Base-by-base conservation (phyloP, 2,329 filamentous ascomycete genomes). In the Dactylellina leptospora region DNA sequence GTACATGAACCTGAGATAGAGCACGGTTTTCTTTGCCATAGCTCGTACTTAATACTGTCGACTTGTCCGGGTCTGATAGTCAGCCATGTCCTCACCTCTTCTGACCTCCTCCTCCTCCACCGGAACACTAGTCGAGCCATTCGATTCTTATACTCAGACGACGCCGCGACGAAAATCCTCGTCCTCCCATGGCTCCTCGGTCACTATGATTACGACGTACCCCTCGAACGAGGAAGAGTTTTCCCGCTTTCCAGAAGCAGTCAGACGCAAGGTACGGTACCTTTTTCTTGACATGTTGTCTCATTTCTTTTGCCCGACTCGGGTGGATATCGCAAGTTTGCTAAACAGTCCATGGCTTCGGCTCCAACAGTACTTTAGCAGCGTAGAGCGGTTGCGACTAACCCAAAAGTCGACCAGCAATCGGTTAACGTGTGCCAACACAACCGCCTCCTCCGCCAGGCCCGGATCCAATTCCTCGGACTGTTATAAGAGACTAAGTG, bases 321-420 rank as follows among this genome's bases (percentile, higher is more conserved):
- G 55, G 55, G 56, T 50, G 56, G 16, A 59, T 44, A 66, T 56
- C 36, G 25, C 30, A 42, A 18, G 47, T 62, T 68, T 68, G 56
- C 56, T 73, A 58, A 66, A 38, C 20, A 42, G 20, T 58, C 69
- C 44, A n/a, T n/a, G n/a, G 58, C 42, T 66, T 66, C 61, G 54
- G 71, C 71, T 73, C 18, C 62, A 62, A 40, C 42, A 91, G 86
- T 91, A 90, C 81, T 91, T 91, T 81, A 90, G 88, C 28, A 88
- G 86, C 5, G 83, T 89, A 74, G 89, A 92, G 80, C 85, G 88
- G 66, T 83, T 90, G 68, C 86, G 86, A 76, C 86, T 91, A 78
- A 85, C 85, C 54, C 86, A 87, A 76, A 75, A 77, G 72, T 62
- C 77, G 74, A 69, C 58, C 58, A 40, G 63, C 74, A 51, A 56